Evolutionary conservation across 441 rosid species (phyloP), one percentile per base, ranked within the genome.

Genomic region (Populus hybrid): DNA sequence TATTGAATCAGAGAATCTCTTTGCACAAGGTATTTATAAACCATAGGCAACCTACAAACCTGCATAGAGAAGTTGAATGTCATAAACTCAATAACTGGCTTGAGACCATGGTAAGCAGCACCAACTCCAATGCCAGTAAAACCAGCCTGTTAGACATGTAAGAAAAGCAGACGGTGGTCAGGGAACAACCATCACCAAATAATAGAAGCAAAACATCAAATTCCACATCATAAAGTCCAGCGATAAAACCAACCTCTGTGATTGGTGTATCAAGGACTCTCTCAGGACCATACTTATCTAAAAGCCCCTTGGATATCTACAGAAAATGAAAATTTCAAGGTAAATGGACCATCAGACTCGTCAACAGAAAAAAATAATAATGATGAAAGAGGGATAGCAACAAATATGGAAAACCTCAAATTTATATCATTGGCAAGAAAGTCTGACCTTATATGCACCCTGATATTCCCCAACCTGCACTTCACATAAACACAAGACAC

Each of bases 111-210:
- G 77, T 96, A 96, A 80, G 99, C 98, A 63, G 98, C 98, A 76
- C 98, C 99, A 72, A 95, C 99, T 85, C 95, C 98, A 80, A 96
- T 93, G 80, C 99, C 99, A 76, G 98, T 86, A 86, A 96, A 94
- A 50, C 99, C 99, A 85, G 99, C 98, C 98, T 95, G 86, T 64
- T 54, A 81, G 70, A 67, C 38, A 75, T 67, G 74, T 3, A 64
- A 79, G 67, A 79, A 59, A 59, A 24, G 76, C 61, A 79, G n/a
- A 50, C 34, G 38, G 50, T 14, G 57, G 61, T 73, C 24, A 73
- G 73, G 23, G 65, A 63, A 81, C 68, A 81, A 20, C 10, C 54
- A 74, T 74, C 40, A 42, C 40, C 59, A 70, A 30, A 38, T 34
- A 67, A 38, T 9, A n/a, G 76, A 10, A 57, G 67, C 5, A 74